phyloP scores from a whole-genome alignment of 2,329 filamentous ascomycete species.

The Talaromyces sp. region DNA sequence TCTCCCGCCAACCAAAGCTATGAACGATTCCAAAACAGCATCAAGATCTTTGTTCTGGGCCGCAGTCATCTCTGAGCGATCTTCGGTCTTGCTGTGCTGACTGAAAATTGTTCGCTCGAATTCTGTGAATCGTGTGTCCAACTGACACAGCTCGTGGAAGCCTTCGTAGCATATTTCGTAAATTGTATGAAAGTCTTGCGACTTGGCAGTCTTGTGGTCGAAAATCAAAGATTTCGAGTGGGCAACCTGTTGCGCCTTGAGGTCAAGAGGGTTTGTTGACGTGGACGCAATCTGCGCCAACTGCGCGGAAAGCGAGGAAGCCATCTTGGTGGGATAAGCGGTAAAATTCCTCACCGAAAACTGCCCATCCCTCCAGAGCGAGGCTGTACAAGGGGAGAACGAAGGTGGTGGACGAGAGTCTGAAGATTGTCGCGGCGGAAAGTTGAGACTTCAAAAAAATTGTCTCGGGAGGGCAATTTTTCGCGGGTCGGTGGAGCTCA shows the following conservation, averaged over 20 bases:
- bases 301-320: constrained; percentile 85
- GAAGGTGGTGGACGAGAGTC: background rate
- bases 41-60: constrained; percentile 80
- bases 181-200: constrained; percentile 84
- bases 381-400: background rate
- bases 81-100: constrained; percentile 84
- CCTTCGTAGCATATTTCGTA: constrained; percentile 84
- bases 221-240: constrained; percentile 96
- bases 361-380: constrained; percentile 2
- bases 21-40: constrained; percentile 70
- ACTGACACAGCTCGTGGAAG: constrained; percentile 82
- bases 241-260: constrained; percentile 85
- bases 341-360: background rate
- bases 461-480: constrained; percentile 21
- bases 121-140: constrained; percentile 71
- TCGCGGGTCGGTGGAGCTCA: constrained; percentile 15
- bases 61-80: constrained; percentile 76
- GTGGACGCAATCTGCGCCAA: constrained; percentile 86
- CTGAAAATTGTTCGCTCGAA: constrained; percentile 82
- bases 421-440: background rate
- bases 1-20: constrained; percentile 71
- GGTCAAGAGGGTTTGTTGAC: constrained; percentile 83
- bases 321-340: constrained; percentile 50
- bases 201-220: constrained; percentile 74
- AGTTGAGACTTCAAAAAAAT: constrained; percentile 16